phyloP scores from a whole-genome alignment of 2,329 filamentous ascomycete genomes.

The Nigrospora oryzae region DNA sequence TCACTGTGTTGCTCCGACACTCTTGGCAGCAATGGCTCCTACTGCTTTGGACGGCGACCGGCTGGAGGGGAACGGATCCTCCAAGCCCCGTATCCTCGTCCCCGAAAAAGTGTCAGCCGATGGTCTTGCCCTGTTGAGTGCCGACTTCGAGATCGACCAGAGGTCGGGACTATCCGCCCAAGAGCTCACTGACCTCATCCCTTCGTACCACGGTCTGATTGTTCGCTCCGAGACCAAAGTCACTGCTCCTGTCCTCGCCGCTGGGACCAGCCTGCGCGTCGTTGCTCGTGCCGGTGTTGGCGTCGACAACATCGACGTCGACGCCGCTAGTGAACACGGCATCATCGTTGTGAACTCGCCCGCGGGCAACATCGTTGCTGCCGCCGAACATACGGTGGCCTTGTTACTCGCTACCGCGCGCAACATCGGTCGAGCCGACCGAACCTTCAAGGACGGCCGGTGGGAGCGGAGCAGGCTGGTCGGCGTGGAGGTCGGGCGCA shows the following conservation, averaged over 20 bases:
- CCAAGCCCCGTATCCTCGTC: slow-evolving; percentile 50
- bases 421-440: slow-evolving; percentile 62
- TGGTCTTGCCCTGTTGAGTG: slow-evolving; percentile 60
- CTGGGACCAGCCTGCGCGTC: slow-evolving; percentile 63
- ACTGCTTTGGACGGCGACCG: neutral
- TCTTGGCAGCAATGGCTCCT: neutral
- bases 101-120: slow-evolving; percentile 77
- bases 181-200: slow-evolving; percentile 59
- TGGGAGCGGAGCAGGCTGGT: slow-evolving; percentile 72
- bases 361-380: slow-evolving; percentile 71
- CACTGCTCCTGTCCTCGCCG: slow-evolving; percentile 56
- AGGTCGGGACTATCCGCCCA: slow-evolving; percentile 52
- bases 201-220: slow-evolving; percentile 66
- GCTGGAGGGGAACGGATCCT: neutral
- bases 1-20: no score
- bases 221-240: slow-evolving; percentile 78
- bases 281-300: slow-evolving; percentile 75
- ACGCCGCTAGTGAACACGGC: slow-evolving; percentile 61
- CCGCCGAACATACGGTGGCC: slow-evolving; percentile 70
- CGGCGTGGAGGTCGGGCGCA: slow-evolving; percentile 70
- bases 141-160: slow-evolving; percentile 62
- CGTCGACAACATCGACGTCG: slow-evolving; percentile 75
- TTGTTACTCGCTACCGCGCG: slow-evolving; percentile 67
- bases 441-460: slow-evolving; percentile 59
- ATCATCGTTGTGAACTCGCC: slow-evolving; percentile 77